phyloP scores from a whole-genome alignment of 371 early-diverging fungal species.

The Mucor racemosus region DNA sequence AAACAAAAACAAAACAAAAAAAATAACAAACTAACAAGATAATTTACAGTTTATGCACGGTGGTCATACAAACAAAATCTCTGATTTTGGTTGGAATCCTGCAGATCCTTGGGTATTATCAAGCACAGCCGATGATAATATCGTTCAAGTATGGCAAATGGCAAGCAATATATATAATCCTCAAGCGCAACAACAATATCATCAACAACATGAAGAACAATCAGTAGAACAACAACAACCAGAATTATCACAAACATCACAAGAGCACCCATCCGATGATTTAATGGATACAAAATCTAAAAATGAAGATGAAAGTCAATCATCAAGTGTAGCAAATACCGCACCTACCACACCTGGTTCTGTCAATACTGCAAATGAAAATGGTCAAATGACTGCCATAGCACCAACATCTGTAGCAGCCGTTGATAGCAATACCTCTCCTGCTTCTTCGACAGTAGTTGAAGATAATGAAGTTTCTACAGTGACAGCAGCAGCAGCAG shows the following conservation, averaged over 20 bases:
- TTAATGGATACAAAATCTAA: not conserved
- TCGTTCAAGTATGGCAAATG: constrained; percentile 99
- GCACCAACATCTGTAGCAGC: constrained; percentile 6
- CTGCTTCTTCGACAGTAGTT: not conserved
- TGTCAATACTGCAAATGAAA: not conserved
- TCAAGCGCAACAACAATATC: not conserved
- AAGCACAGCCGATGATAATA: constrained; percentile 96
- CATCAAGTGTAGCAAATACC: not conserved
- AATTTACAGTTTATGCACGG: constrained; percentile 92
- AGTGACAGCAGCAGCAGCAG: not conserved
- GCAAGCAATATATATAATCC: constrained; percentile 30
- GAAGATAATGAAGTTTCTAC: not conserved
- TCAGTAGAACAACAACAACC: not conserved
- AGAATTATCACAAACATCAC: not conserved
- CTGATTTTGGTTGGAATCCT: constrained; percentile 98
- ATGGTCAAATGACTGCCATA: not conserved
- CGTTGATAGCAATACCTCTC: not conserved
- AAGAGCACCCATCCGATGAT: not conserved
- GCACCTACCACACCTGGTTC: not conserved
- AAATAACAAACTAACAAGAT: not conserved
- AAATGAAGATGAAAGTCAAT: not conserved
- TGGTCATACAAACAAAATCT: constrained; percentile 98
- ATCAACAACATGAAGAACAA: not conserved
- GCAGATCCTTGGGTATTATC: constrained; percentile 97
- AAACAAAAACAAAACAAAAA: not conserved